Conservation (phyloP, 2,329 filamentous ascomycete species). For the Hymenoscyphus infarciens region DNA sequence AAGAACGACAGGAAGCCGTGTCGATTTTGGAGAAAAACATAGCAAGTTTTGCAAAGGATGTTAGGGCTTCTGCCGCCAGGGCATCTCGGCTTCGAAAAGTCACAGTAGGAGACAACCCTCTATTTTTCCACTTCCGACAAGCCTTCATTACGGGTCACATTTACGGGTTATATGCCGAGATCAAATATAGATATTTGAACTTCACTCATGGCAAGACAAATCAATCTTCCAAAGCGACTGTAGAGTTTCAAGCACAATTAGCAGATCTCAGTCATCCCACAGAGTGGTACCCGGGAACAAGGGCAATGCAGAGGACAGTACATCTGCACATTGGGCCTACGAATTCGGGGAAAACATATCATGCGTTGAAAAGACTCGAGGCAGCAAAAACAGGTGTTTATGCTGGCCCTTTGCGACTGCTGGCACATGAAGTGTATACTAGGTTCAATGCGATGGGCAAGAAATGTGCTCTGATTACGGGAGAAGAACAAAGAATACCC, state of each 20-base stretch:
- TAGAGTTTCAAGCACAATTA: slow-evolving; percentile 52
- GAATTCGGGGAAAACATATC: slow-evolving; percentile 97
- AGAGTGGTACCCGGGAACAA: slow-evolving; percentile 88
- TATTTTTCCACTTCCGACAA: slow-evolving; percentile 45
- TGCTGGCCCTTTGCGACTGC: slow-evolving; percentile 79
- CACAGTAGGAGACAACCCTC: slow-evolving; percentile 20
- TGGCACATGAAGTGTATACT: slow-evolving; percentile 94
- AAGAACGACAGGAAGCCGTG: background rate
- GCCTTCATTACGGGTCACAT: slow-evolving; percentile 55
- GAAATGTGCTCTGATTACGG: slow-evolving; percentile 77
- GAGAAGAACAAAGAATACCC: slow-evolving; percentile 78
- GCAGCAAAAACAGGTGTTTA: slow-evolving; percentile 75
- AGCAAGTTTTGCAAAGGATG: slow-evolving; percentile 11
- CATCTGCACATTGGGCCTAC: slow-evolving; percentile 95
- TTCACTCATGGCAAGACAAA: slow-evolving; percentile 52
- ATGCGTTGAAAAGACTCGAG: slow-evolving; percentile 82
- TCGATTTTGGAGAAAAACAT: slow-evolving; percentile 16
- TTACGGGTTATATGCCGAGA: slow-evolving; percentile 49
- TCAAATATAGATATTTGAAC: slow-evolving; percentile 65
- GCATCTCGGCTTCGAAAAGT: slow-evolving; percentile 17
- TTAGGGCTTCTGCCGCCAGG: slow-evolving; percentile 16
- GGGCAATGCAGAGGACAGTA: slow-evolving; percentile 74
- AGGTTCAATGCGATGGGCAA: slow-evolving; percentile 76
- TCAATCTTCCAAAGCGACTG: slow-evolving; percentile 48
- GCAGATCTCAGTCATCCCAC: slow-evolving; percentile 84